phyloP scores from a whole-genome alignment of 2,329 filamentous ascomycete genomes.

The Cladosporium sphaerospermum region DNA sequence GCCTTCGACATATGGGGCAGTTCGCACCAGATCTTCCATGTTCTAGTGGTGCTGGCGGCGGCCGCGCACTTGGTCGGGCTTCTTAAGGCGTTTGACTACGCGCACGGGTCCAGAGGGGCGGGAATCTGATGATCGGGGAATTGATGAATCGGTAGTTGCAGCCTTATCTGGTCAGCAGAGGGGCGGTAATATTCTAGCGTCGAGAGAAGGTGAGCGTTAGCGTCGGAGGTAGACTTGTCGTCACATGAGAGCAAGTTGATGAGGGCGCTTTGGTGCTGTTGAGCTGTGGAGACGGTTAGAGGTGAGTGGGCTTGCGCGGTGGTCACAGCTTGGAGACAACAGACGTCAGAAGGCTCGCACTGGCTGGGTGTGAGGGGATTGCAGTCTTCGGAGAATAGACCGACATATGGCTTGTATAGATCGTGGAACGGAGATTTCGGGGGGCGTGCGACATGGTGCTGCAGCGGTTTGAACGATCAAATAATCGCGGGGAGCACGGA shows the following conservation, averaged over 20 bases:
- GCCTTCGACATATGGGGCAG: slow-evolving; percentile 85
- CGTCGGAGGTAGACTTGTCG: slow-evolving; percentile 1
- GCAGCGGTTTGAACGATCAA: too few relatives aligned
- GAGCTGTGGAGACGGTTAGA: background rate
- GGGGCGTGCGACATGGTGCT: too few relatives aligned
- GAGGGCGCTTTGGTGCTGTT: slow-evolving; percentile 1
- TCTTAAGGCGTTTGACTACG: slow-evolving; percentile 77
- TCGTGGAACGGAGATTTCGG: too few relatives aligned
- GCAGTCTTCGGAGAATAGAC: too few relatives aligned
- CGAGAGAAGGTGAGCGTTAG: slow-evolving; percentile 2
- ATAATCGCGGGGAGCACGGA: too few relatives aligned
- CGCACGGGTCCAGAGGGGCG: slow-evolving; percentile 46
- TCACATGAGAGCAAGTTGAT: background rate
- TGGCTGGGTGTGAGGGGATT: too few relatives aligned
- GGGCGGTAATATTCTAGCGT: background rate
- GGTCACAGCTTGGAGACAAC: too few relatives aligned
- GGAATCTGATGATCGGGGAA: too few relatives aligned
- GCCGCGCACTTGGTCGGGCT: slow-evolving; percentile 75
- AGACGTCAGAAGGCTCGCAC: too few relatives aligned
- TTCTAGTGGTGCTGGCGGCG: slow-evolving; percentile 78
- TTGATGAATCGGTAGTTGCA: background rate
- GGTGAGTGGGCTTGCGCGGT: background rate
- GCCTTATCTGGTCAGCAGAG: background rate
- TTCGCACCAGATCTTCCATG: slow-evolving; percentile 94
- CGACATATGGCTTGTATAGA: too few relatives aligned